Evolutionary conservation across 1,284 basidiomycete species (phyloP).

Genomic region (Leccinum ponderosum): DNA sequence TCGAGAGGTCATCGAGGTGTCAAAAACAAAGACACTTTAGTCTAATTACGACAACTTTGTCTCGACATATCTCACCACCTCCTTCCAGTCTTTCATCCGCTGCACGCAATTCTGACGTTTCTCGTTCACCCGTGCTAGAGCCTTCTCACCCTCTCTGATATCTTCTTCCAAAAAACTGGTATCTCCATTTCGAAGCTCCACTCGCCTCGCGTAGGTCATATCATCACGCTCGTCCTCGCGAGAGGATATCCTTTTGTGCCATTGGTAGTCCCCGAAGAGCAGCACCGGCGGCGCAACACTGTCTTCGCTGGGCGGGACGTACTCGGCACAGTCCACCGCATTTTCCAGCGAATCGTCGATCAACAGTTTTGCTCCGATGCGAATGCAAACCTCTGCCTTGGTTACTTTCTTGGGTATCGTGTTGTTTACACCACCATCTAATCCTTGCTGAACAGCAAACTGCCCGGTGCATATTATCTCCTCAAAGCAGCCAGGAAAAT

Average conservation of each 20-base stretch:
- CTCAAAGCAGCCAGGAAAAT: constrained; percentile 69
- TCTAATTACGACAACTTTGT: background rate
- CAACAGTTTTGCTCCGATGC: constrained; percentile 61
- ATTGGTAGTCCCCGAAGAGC: constrained; percentile 76
- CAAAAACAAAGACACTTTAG: background rate
- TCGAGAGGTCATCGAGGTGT: constrained; percentile 38
- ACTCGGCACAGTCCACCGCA: constrained; percentile 55
- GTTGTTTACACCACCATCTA: constrained; percentile 37
- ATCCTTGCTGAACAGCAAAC: constrained; percentile 45
- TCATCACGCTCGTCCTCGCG: constrained; percentile 50
- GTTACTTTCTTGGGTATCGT: constrained; percentile 55
- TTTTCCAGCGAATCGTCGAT: constrained; percentile 84
- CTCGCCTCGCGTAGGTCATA: constrained; percentile 58
- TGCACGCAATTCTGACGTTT: constrained; percentile 42
- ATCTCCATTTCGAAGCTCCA: constrained; percentile 46
- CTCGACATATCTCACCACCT: constrained; percentile 42
- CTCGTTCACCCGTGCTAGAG: constrained; percentile 26
- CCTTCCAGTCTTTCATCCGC: constrained; percentile 57
- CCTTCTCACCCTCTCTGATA: constrained; percentile 13
- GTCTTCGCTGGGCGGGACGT: constrained; percentile 20
- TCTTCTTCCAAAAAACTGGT: constrained; percentile 62
- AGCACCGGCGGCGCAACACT: constrained; percentile 50
- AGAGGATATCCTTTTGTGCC: constrained; percentile 58
- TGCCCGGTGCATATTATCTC: constrained; percentile 77
- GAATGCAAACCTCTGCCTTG: constrained; percentile 72